A percentile compares a stretch with the other conserved stretches of the same genome.
Conservation (phyloP, 2,329 filamentous ascomycete genomes). For the Emergomyces orientalis region DNA sequence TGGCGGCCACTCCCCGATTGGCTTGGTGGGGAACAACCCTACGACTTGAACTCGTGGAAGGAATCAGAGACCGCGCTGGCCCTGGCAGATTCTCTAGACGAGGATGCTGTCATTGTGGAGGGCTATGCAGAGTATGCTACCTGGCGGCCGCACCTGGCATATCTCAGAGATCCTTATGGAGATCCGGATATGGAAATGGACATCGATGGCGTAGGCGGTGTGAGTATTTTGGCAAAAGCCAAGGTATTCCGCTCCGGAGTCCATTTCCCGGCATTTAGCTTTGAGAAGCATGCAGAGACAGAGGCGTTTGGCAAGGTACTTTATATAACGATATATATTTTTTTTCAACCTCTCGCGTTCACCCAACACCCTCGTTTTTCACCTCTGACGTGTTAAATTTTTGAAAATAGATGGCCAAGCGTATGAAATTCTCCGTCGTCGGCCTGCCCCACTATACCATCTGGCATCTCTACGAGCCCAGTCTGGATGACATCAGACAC, state of each 20-base stretch:
- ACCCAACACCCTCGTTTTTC: conserved; percentile 1
- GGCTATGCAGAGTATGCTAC: conserved; percentile 98
- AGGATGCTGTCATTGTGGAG: conserved; percentile 97
- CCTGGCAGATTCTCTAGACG: conserved; percentile 86
- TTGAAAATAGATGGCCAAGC: conserved; percentile 72
- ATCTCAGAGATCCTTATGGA: conserved; percentile 90
- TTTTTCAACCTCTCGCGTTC: conserved; percentile 3
- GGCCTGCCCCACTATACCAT: conserved; percentile 96
- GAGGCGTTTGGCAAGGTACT: conserved; percentile 96
- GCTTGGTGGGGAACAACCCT: conserved; percentile 96
- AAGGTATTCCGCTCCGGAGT: conserved; percentile 90
- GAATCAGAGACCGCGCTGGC: conserved; percentile 94
- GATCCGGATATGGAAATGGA: conserved; percentile 99
- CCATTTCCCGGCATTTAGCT: conserved; percentile 96
- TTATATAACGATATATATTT: background rate
- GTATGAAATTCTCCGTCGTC: conserved; percentile 91
- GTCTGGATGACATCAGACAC: conserved; percentile 88
- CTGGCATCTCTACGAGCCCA: conserved; percentile 99
- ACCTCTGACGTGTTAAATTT: conserved; percentile 13
- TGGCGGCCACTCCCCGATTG: conserved; percentile 98
- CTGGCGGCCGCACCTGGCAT: conserved; percentile 93
- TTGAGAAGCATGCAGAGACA: conserved; percentile 96
- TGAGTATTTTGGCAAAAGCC: conserved; percentile 94
- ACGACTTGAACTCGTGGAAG: conserved; percentile 98
- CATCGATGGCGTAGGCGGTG: conserved; percentile 92